These are phyloP conservation scores for Phyllosticta ampelicida DNA, from an alignment of 2,329 filamentous ascomycete species.

Conservation along the genomic window DNA sequence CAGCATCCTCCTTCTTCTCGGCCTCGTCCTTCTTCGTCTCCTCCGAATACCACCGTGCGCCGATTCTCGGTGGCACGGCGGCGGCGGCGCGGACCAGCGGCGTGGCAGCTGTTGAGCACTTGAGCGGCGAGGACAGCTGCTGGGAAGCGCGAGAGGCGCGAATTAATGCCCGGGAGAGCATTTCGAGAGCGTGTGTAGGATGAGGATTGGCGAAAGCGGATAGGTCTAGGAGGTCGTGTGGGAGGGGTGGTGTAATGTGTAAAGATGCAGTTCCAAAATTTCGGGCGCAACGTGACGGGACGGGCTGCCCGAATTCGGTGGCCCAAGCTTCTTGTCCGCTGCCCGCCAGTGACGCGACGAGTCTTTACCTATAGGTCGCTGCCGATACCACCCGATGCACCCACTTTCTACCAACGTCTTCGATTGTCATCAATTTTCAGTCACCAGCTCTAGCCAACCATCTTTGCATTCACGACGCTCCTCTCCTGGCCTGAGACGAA, in stretches of 20 bases:
- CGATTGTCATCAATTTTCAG: too few relatives aligned
- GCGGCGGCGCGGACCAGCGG: conserved; percentile 15
- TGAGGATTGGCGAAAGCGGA: background rate
- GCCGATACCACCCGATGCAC: background rate
- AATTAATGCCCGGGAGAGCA: conserved; percentile 42
- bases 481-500: too few relatives aligned
- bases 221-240: background rate
- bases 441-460: too few relatives aligned
- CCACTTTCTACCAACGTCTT: background rate
- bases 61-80: conserved; percentile 13
- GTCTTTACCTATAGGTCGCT: background rate
- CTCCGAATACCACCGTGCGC: conserved; percentile 37
- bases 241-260: background rate
- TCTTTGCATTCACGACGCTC: too few relatives aligned
- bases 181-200: conserved; percentile 19
- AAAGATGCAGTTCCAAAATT: background rate
- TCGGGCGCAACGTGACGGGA: background rate
- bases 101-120: conserved; percentile 22
- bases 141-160: conserved; percentile 33
- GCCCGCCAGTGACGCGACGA: background rate
- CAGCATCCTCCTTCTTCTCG: conserved; percentile 33
- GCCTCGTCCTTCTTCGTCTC: conserved; percentile 27
- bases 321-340: background rate
- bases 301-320: background rate
- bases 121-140: conserved; percentile 30